Evolutionary conservation across 116 monocot species (phyloP).

Genomic region (Thalassia testudinum): DNA sequence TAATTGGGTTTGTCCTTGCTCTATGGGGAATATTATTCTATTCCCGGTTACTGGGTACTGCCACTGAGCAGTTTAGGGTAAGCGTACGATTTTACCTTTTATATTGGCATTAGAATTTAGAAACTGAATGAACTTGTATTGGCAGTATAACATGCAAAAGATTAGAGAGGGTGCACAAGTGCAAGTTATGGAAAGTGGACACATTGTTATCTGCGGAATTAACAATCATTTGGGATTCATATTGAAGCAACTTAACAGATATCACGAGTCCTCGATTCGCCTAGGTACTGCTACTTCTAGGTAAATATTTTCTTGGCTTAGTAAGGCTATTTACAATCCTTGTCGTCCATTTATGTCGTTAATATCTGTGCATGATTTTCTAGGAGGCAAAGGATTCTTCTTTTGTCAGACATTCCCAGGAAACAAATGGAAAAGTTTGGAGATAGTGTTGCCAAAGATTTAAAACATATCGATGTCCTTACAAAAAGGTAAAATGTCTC

Average conservation of each 20-base stretch:
- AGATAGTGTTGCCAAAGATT: slow-evolving; percentile 73
- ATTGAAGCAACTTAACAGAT: slow-evolving; percentile 84
- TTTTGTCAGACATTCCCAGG: slow-evolving; percentile 89
- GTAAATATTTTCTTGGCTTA: slow-evolving; percentile 19
- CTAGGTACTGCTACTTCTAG: slow-evolving; percentile 86
- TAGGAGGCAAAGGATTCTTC: slow-evolving; percentile 95
- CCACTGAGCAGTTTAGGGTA: slow-evolving; percentile 96
- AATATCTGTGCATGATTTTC: slow-evolving; percentile 10
- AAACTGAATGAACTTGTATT: neutral
- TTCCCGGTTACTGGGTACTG: slow-evolving; percentile 84
- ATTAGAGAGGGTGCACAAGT: slow-evolving; percentile 94
- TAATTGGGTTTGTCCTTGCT: slow-evolving; percentile 84
- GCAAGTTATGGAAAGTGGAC: slow-evolving; percentile 88
- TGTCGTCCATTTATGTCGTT: neutral
- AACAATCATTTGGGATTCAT: slow-evolving; percentile 85
- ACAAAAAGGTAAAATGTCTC: slow-evolving; percentile 63
- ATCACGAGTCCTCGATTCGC: slow-evolving; percentile 80
- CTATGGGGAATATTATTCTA: slow-evolving; percentile 94
- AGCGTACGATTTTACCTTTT: slow-evolving; percentile 19
- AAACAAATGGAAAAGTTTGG: slow-evolving; percentile 87
- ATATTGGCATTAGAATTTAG: neutral
- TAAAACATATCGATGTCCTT: slow-evolving; percentile 78
- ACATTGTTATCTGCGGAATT: slow-evolving; percentile 93
- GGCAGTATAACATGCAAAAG: slow-evolving; percentile 86
- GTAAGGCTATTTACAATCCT: too few relatives aligned